Evolutionary conservation across 441 rosid genomes (phyloP), one percentile per base, ranked within the genome.

Genomic region (Lepidium campestre): DNA sequence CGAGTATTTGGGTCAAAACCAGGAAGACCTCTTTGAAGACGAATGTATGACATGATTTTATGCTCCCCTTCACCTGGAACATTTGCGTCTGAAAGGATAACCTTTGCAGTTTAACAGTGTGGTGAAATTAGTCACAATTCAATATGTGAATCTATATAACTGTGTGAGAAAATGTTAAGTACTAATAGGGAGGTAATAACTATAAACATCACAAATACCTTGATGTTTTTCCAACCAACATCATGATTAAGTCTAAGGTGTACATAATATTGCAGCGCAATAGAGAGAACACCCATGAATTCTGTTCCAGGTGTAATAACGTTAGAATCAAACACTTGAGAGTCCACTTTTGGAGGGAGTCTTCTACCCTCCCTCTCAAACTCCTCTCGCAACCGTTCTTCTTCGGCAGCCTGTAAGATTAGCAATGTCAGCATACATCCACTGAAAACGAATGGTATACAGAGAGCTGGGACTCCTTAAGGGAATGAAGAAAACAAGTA

Each of bases 31-130:
- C 98, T 88, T 80, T 94, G 99, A 62, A 91, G 96, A 67, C 99
- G 97, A 62, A 94, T 77, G 65, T 86, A 94, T 4, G 97, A 91
- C 90, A 94, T 88, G 65, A 91, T 77, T 78, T 94, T 91, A 79
- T 94, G 99, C 79, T 94, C 99, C 77, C 99, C 99, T 83, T 94
- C 99, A 71, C 99, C 97, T 41, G 99, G 99, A 77, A 89, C 96
- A 82, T 94, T 94, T 65, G 98, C 98, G 78, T 94, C 98, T 39
- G 98, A 94, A 53, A 94, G 97, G 63, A 94, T 85, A 68, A 94
- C 98, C 99, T 94, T 70, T 77, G 74, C 62, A 77, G 72, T 41
- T 70, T 25, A 48, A 36, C 25, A 73, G 57, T 54, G 22, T 68
- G 8, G 62, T 67, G 67, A 74, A 68, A 15, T 67, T 45, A 66